phyloP scores from a whole-genome alignment of 108 stramenopile genomes.

The Cafeteria roenbergensis region DNA sequence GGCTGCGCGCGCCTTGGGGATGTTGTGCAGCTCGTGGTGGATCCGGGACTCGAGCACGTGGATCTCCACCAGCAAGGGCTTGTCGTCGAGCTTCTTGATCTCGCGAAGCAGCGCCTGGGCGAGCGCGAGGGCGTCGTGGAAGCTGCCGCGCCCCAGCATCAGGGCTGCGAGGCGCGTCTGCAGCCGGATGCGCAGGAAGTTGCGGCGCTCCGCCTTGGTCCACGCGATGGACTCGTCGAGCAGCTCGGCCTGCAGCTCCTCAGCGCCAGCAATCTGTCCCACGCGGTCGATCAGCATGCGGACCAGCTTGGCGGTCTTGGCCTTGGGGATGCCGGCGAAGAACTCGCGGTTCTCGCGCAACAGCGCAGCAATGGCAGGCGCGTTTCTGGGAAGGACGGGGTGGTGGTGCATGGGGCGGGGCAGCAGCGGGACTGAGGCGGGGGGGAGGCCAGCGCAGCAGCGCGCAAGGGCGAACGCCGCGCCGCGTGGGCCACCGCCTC shows the following conservation, averaged over 20 bases:
- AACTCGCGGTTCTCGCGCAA: constrained; percentile 56
- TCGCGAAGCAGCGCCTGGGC: constrained; percentile 72
- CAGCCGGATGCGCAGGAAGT: constrained; percentile 89
- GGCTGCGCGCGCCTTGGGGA: constrained; percentile 93
- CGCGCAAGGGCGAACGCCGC: too few relatives aligned
- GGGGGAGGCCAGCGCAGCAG: too few relatives aligned
- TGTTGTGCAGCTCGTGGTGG: constrained; percentile 81
- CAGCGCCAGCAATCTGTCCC: constrained; percentile 59
- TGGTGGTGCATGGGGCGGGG: too few relatives aligned
- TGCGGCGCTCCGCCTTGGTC: constrained; percentile 77
- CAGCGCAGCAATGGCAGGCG: constrained; percentile 64
- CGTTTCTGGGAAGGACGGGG: too few relatives aligned
- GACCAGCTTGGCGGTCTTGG: constrained; percentile 88
- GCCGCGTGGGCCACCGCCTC: too few relatives aligned
- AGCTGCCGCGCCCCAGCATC: constrained; percentile 60
- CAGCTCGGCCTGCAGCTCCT: constrained; percentile 64
- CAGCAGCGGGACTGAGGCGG: too few relatives aligned
- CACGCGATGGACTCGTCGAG: constrained; percentile 71
- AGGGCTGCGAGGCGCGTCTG: constrained; percentile 78
- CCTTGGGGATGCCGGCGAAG: constrained; percentile 78
- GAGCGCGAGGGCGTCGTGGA: constrained; percentile 65
- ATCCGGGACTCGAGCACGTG: constrained; percentile 79
- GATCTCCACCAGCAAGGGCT: constrained; percentile 87
- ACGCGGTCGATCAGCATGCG: constrained; percentile 80
- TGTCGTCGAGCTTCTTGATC: constrained; percentile 96